Conservation (phyloP, 306 rosid genomes). For the Vigna mungo region DNA sequence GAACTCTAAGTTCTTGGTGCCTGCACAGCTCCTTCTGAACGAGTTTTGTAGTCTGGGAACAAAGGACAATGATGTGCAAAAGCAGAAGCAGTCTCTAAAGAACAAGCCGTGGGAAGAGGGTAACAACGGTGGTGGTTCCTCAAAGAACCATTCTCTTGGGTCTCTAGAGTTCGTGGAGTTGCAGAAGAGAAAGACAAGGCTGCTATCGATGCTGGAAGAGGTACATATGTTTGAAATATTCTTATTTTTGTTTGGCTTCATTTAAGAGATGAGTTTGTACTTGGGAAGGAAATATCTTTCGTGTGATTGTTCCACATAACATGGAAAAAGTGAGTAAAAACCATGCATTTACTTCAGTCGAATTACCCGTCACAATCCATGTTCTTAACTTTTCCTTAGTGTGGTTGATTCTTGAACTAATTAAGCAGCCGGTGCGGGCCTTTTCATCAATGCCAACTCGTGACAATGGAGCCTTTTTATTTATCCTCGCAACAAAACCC, state of each 20-base stretch:
- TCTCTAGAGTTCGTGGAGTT: constrained; percentile 86
- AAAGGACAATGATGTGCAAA: constrained; percentile 50
- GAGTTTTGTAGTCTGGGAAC: constrained; percentile 87
- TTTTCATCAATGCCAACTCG: constrained; percentile 59
- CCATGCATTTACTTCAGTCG: constrained; percentile 30
- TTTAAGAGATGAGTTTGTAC: constrained; percentile 26
- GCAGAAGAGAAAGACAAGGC: constrained; percentile 86
- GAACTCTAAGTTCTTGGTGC: constrained; percentile 68
- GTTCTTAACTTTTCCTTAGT: constrained; percentile 38
- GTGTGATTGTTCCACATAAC: constrained; percentile 24
- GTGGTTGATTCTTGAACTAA: constrained; percentile 54
- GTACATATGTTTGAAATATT: constrained; percentile 52
- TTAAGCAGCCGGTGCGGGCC: constrained; percentile 57
- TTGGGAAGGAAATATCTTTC: background rate
- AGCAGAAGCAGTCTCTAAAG: constrained; percentile 47
- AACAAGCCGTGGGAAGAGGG: constrained; percentile 64
- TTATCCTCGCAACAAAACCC: background rate
- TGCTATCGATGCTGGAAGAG: constrained; percentile 94
- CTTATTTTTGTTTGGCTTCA: constrained; percentile 22
- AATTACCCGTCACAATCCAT: constrained; percentile 39
- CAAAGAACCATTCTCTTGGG: constrained; percentile 58
- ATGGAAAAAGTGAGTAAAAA: constrained; percentile 26
- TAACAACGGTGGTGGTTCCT: constrained; percentile 45
- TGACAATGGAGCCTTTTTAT: constrained; percentile 38
- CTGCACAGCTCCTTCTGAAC: constrained; percentile 76